Evolutionary conservation across 192 early-diverging fungal genomes (phyloP), one percentile per base, ranked within the genome.

Genomic region (Backusella macrospora): DNA sequence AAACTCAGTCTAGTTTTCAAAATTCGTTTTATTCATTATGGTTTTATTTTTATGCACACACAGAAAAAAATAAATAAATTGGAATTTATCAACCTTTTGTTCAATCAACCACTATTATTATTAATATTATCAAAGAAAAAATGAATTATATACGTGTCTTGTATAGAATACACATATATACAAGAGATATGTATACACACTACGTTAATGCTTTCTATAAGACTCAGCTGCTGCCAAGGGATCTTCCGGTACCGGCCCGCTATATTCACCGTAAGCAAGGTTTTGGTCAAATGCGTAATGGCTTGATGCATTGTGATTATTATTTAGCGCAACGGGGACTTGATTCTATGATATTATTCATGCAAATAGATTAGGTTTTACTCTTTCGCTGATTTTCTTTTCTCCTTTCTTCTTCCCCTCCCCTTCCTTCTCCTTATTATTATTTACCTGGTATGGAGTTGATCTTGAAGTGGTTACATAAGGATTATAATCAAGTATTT

Each of bases 201-300:
- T 16, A 40, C 40, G 4, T 68, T 68, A 68, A 15, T 68, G 44
- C 6, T 68, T 68, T 68, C 66, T 42, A 46, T 68, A 68, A 4
- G 67, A 37, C 23, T 68, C 67, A 7, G 47, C 34, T 21, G 67
- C 67, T 43, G 45, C n/a, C 21, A 68, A 43, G 23, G 67, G 67
- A 47, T 68, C 67, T 16, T 68, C 67, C 23, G 42, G 38, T 21
- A 45, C 44, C 23, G 67, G 67, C 23, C 67, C 67, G 44, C 29
- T 68, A 26, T 68, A 44, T 16, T 68, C 23, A 12, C 13, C 29
- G 2, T 34, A 34, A 34, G 29, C 29, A 34, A 34, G 29, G 29
- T 34, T 34, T 34, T 34, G 29, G 29, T 34, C 29, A 34, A 34
- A 34, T 34, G 29, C 1, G 2, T 34, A 34, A 34, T 34, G 29